Base-by-base conservation (phyloP, 1,284 basidiomycete species). In the Fistulinella cinereoalba region DNA sequence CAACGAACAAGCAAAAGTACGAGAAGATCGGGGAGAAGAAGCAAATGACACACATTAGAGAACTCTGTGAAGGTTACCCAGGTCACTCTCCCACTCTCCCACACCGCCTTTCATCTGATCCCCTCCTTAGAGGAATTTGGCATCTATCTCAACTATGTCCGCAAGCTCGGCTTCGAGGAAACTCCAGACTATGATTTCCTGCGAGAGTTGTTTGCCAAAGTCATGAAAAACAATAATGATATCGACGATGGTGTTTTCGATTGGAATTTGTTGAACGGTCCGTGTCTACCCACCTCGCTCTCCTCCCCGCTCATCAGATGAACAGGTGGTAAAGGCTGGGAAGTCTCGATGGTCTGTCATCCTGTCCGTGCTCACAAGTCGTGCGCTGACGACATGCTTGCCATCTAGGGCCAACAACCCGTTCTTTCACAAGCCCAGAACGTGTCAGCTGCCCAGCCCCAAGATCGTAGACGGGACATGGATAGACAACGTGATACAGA, bases 1-100 rank as follows among this genome's bases (percentile, higher is more conserved):
- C 93, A n/a, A 97, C 94, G 31, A 97, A 97, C 76, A 97, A 97
- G 75, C 94, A 97, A 69, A 97, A 97, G 76, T 97, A 97, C 68
- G 94, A 97, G 73, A 92, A 94, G 71, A 97, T 97, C 66, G 93
- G 93, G 58, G 94, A 97, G 76, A 97, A 97, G 82, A 99, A 90
- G 75, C 95, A 98, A 73, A 89, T 82, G 40, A 97, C 96, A 3
- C 82, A 88, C 2, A 98, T 98, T 61, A 79, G 84, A 49, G 96
- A 98, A 66, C 77, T 99, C 18, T 96, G 93, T 62, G 96, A 98
- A 62, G 92, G 92, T 19, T 97, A 94, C 73, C 96, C 96, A 58
- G 91, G 92, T 93, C 48, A 61, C 87, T 72, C 16, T 33, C 25
- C 6, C 18, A 21, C 21, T 32, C 7, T n/a, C 15, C 86, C 21